Conservation (phyloP, 2,329 filamentous ascomycete genomes). For the Calycina herbarum region DNA sequence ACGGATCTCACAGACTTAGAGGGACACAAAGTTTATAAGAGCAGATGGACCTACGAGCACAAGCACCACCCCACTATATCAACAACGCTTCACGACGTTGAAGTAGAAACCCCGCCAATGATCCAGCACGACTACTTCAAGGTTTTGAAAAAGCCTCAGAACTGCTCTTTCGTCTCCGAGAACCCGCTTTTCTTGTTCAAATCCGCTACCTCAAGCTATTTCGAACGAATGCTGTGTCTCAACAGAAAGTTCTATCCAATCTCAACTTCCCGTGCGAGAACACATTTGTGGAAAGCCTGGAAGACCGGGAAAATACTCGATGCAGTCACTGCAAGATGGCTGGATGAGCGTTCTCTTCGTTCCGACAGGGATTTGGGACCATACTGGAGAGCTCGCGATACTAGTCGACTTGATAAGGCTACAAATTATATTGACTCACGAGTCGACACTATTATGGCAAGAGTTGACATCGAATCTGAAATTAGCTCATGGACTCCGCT, state of each 20-base stretch:
- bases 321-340: conserved; percentile 47
- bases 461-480: conserved; percentile 34
- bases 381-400: conserved; percentile 42
- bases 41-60: conserved; percentile 48
- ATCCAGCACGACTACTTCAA: conserved; percentile 48
- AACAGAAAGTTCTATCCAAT: conserved; percentile 40
- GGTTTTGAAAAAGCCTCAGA: conserved; percentile 43
- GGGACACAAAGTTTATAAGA: conserved; percentile 44
- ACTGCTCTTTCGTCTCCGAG: conserved; percentile 49
- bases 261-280: conserved; percentile 45
- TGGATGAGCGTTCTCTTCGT: conserved; percentile 46
- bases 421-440: conserved; percentile 42
- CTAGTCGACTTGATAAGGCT: conserved; percentile 40
- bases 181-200: conserved; percentile 53
- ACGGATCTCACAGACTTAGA: conserved; percentile 46
- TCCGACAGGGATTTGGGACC: conserved; percentile 41
- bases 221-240: conserved; percentile 38
- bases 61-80: conserved; percentile 47
- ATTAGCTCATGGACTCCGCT: conserved; percentile 35
- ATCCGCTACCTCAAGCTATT: conserved; percentile 25
- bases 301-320: conserved; percentile 46
- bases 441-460: conserved; percentile 35
- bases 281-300: conserved; percentile 49
- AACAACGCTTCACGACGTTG: conserved; percentile 49
- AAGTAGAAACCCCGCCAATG: conserved; percentile 52